Evolutionary conservation across 805 yeast genomes (phyloP).

Genomic region (Hanseniaspora lachancei): DNA sequence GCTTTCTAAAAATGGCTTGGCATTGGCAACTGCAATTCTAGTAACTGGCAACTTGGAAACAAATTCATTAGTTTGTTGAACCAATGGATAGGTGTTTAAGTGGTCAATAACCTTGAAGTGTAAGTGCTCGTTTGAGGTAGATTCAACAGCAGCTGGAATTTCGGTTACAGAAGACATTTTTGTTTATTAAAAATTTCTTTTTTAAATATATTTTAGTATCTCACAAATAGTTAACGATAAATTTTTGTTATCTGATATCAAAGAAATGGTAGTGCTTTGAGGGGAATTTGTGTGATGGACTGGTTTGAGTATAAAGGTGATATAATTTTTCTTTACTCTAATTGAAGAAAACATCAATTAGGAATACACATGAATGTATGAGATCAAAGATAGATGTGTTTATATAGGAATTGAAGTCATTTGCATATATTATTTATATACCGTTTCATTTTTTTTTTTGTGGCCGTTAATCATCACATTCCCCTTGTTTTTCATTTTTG

Average conservation of each 20-base stretch:
- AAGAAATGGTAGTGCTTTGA: background rate
- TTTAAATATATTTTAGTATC: background rate
- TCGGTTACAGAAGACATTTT: background rate
- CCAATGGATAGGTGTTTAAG: constrained; percentile 37
- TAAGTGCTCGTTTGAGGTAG: background rate
- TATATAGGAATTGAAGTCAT: too few relatives aligned
- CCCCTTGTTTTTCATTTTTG: too few relatives aligned
- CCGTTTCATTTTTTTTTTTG: too few relatives aligned
- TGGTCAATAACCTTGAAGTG: constrained; percentile 30
- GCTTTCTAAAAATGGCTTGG: constrained; percentile 26
- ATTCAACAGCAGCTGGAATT: background rate
- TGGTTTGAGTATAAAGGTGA: background rate
- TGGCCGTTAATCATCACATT: too few relatives aligned
- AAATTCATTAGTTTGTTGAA: constrained; percentile 30
- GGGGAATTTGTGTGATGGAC: background rate
- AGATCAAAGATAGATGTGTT: too few relatives aligned
- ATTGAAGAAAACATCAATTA: too few relatives aligned
- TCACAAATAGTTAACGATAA: background rate
- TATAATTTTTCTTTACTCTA: too few relatives aligned
- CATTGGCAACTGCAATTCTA: constrained; percentile 25
- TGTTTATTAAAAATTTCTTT: background rate
- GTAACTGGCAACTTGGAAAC: constrained; percentile 29
- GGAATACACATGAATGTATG: too few relatives aligned
- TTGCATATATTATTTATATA: too few relatives aligned
- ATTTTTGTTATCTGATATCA: constrained; percentile 1